Percentiles rank a stretch among this genome's conserved stretches.
Conservation (phyloP, 305 asterid species). For the Rubia peregrina region DNA sequence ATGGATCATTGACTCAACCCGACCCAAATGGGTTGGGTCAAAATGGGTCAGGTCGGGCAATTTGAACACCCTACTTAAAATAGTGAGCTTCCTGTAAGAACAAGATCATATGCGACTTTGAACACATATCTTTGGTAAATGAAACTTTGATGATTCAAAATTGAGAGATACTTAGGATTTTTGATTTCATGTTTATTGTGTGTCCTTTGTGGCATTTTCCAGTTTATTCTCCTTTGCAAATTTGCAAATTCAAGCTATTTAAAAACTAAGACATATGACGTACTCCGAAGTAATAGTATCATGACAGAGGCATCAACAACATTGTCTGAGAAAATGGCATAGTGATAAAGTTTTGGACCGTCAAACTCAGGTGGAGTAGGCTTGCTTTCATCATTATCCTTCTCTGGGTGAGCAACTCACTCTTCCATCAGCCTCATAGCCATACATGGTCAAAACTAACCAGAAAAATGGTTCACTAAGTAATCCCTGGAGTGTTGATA, state of each 20-base stretch:
- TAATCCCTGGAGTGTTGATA: conserved; percentile 72
- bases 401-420: conserved; percentile 61
- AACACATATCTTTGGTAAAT: conserved; percentile 50
- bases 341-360: conserved; percentile 74
- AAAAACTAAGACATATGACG: conserved; percentile 73
- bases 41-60: too few relatives aligned
- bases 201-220: conserved; percentile 82
- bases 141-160: conserved; percentile 45
- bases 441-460: conserved; percentile 57
- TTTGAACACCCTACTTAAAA: too few relatives aligned
- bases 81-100: too few relatives aligned
- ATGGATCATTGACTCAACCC: too few relatives aligned
- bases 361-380: conserved; percentile 64
- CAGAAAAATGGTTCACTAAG: conserved; percentile 94
- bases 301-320: conserved; percentile 85
- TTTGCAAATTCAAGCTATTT: conserved; percentile 74
- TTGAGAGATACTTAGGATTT: conserved; percentile 77
- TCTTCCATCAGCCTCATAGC: conserved; percentile 83
- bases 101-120: conserved; percentile 37
- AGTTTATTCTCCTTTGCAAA: conserved; percentile 70
- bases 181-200: conserved; percentile 74
- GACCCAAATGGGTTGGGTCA: too few relatives aligned
- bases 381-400: conserved; percentile 59
- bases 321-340: conserved; percentile 77
- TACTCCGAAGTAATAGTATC: conserved; percentile 73